A percentile compares a stretch with the other conserved stretches of the same genome.
phyloP scores from a whole-genome alignment of 148 eudicot genomes.

The Linanthus parryae region DNA sequence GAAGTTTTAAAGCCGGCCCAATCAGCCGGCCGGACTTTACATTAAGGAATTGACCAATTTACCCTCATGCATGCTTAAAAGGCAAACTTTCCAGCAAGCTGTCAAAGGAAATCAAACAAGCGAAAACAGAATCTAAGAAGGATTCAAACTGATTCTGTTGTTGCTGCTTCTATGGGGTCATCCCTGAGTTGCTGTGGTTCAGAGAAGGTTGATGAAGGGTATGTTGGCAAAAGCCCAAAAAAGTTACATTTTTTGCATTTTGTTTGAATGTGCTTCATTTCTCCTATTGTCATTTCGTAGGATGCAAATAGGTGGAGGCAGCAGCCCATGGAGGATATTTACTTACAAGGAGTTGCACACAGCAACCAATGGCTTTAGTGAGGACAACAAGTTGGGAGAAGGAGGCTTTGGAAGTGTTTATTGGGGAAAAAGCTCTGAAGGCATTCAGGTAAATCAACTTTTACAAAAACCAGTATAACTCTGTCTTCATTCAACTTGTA shows the following conservation, averaged over 20 bases:
- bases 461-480: too few relatives aligned
- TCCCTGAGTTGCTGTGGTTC: constrained; percentile 19
- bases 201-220: constrained; percentile 24
- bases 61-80: too few relatives aligned
- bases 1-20: too few relatives aligned
- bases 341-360: constrained; percentile 44
- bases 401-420: constrained; percentile 57
- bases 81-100: too few relatives aligned
- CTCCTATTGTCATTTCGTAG: constrained; percentile 1
- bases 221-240: background rate
- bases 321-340: constrained; percentile 31
- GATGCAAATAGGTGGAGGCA: constrained; percentile 8
- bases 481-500: background rate
- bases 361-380: constrained; percentile 43
- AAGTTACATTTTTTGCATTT: background rate
- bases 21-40: too few relatives aligned
- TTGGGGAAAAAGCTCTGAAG: constrained; percentile 47
- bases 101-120: too few relatives aligned
- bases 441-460: constrained; percentile 43
- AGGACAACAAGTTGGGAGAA: constrained; percentile 46
- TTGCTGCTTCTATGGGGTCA: constrained; percentile 41
- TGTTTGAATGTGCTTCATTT: constrained; percentile 9
- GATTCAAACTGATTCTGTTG: too few relatives aligned
- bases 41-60: too few relatives aligned
- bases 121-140: too few relatives aligned